phyloP scores from a whole-genome alignment of 176 grass and related monocot species.

The Pharus latifolius region DNA sequence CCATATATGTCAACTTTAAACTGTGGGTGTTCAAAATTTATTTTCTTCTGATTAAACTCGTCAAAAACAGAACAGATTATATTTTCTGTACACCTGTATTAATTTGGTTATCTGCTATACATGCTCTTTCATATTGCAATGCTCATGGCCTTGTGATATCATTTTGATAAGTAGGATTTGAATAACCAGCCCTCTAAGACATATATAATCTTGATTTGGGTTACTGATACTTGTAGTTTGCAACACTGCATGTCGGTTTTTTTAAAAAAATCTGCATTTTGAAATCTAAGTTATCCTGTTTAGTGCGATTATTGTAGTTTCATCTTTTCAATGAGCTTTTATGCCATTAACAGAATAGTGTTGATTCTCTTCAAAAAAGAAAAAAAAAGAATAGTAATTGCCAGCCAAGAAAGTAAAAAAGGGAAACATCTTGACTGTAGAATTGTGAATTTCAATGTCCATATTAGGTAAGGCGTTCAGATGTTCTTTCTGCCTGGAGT shows the following conservation, averaged over 20 bases:
- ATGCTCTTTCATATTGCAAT: neutral
- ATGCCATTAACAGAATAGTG: neutral
- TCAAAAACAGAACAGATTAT: neutral
- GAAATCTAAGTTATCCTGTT: neutral
- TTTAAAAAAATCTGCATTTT: neutral
- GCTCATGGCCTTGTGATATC: neutral
- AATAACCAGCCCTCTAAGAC: no score
- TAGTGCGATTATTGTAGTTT: neutral
- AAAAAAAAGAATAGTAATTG: neutral
- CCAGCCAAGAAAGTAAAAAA: neutral
- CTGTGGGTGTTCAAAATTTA: neutral
- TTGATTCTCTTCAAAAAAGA: no score
- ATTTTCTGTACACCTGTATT: neutral
- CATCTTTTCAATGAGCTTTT: neutral
- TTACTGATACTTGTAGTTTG: no score
- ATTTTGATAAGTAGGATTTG: neutral
- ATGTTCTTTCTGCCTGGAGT: conserved; percentile 98
- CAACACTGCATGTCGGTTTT: no score
- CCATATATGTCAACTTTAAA: neutral
- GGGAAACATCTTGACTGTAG: neutral
- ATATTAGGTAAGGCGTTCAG: conserved; percentile 82
- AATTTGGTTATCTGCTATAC: neutral
- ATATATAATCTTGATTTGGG: no score
- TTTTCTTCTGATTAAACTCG: neutral
- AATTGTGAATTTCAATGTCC: neutral